Base-by-base conservation (phyloP, 495 filamentous ascomycete species). In the Trichoderma reesei region DNA sequence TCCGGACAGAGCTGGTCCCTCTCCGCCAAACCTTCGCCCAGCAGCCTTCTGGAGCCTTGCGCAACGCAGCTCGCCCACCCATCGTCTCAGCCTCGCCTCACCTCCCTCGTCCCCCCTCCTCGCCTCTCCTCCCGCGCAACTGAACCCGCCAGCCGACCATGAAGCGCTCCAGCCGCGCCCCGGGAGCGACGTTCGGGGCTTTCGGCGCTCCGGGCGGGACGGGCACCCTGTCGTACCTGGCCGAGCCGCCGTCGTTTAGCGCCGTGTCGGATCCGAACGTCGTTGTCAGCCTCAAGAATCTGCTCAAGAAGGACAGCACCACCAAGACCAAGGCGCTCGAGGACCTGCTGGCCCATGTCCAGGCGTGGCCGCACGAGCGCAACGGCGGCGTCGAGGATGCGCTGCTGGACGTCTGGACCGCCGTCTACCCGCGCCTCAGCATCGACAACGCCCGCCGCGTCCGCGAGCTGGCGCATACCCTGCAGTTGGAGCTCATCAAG, bases 261-360 rank as follows among this genome's bases (percentile, higher is more conserved):
- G 75, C 71, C 36, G 86, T 98, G 64, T 89, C 83, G 13, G 87
- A 96, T 60, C 79, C 90, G 37, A 89, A 91, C 69, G 78, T 94
- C 59, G 84, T 90, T 14, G 92, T 99, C 9, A 83, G 87, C 26
- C 92, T 96, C 79, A 96, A 97, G 72, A 95, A 92, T 68, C 79
- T 96, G 16, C 82, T 85, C 59, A 99, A 98, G 77, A 96, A 91
- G 74, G 92, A 96, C 77, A 87, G 87, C 64, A 93, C 85, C 14
- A 99, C 95, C 36, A 93, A 95, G 68, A 81, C 87, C n/a, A 96
- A 95, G 72, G 94, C 91, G 0, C 72, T 99, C 60, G 93, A 98
- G 63, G 93, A 96, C 48, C 72, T 99, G 39, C 82, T 87, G 56
- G 71, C 82, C 44, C 83, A 88, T 69, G 76, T 91, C n/a, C 69